Base-by-base conservation (phyloP, 306 rosid species). In the Begonia peltatifolia region DNA sequence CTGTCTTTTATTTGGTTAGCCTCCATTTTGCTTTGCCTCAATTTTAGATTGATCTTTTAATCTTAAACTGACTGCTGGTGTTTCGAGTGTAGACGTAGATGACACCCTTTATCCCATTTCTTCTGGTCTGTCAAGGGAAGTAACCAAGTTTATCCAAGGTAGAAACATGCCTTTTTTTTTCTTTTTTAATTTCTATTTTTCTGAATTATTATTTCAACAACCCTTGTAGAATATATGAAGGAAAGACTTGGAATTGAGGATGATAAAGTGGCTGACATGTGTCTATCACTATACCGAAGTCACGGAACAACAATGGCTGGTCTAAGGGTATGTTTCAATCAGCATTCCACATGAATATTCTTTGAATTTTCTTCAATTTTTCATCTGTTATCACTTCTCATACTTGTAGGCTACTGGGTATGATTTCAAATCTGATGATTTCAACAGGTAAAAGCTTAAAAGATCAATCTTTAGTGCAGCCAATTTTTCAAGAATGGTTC, bases 231-330 rank as follows among this genome's bases (percentile, higher is more conserved):
- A 50, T 89, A 64, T 68, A 89, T 89, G 94, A 53, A 66, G 62
- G 50, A 76, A 30, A 82, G 80, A 79, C 88, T 89, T 57, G 81
- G 77, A 25, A 78, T 84, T 18, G 84, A 89, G 36, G 76, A 75
- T 65, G 68, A 50, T 35, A 59, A 63, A 56, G 77, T 85, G 56
- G 79, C 85, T 20, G 78, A 82, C 35, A 59, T 82, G 54, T 68
- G 78, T 66, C 0, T 38, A 54, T 50, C 78, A 0, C 69, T 89
- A 57, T 89, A 89, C 68, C 82, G 74, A 82, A 63, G 63, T 41
- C 85, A 89, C 53, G 97, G 95, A 44, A 84, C 97, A 23, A 85
- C 94, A 18, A 41, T 89, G 95, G 97, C 97, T 49, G 95, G 95
- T 68, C 95, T 89, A 20, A 82, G 50, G 81, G 97, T 85, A 78